These are phyloP conservation scores for Camelina hispida DNA, from an alignment of 345 rosid genomes.

Conservation along the genomic window DNA sequence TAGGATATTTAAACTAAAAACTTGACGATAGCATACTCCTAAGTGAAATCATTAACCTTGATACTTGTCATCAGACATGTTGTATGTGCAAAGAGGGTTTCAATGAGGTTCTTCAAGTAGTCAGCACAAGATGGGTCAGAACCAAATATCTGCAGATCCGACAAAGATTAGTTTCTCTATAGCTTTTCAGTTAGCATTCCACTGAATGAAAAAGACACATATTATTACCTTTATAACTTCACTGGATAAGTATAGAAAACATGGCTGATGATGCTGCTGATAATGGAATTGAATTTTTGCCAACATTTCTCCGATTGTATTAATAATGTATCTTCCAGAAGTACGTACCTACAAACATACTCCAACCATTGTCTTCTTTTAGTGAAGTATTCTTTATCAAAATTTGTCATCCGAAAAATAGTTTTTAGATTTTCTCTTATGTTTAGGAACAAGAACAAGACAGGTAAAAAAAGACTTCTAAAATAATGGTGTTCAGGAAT, in stretches of 20 bases:
- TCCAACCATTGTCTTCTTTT: conserved; percentile 26
- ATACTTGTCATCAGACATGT: conserved; percentile 81
- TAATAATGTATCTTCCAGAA: conserved; percentile 91
- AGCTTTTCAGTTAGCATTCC: conserved; percentile 24
- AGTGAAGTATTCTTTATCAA: conserved; percentile 12
- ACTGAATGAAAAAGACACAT: conserved; percentile 17
- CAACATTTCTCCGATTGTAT: conserved; percentile 92
- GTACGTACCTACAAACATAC: conserved; percentile 77
- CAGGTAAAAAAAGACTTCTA: background rate
- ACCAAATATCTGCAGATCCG: conserved; percentile 83
- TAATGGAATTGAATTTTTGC: conserved; percentile 89
- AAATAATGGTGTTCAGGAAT: conserved; percentile 16
- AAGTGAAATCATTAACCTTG: conserved; percentile 56
- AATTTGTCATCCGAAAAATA: background rate
- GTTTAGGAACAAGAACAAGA: conserved; percentile 16
- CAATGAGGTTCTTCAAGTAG: conserved; percentile 88
- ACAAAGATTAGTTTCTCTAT: conserved; percentile 27
- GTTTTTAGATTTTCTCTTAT: conserved; percentile 15
- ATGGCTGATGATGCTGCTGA: conserved; percentile 95
- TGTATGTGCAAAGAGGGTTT: conserved; percentile 86
- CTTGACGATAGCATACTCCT: conserved; percentile 13
- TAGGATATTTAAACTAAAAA: background rate
- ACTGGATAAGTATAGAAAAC: conserved; percentile 98
- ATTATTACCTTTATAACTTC: conserved; percentile 91
- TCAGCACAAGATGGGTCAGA: conserved; percentile 88